Conservation (phyloP, 345 rosid species). For the Populus nigra region DNA sequence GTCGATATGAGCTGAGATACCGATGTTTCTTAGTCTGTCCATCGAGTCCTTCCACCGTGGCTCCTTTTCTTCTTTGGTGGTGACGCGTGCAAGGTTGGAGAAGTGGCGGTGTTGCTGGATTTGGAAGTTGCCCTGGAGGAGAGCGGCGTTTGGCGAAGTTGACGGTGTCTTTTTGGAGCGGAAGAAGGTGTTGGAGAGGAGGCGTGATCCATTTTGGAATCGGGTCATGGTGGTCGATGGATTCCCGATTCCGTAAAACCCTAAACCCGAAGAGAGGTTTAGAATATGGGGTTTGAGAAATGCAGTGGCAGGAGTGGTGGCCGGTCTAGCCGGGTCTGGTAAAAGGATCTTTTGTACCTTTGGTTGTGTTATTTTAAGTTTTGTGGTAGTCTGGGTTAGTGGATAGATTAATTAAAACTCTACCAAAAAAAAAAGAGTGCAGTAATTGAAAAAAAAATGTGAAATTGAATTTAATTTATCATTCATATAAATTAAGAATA, state of each 20-base stretch:
- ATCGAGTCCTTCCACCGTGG: slow-evolving; percentile 99
- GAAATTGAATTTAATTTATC: too few species aligned
- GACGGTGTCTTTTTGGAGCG: slow-evolving; percentile 1
- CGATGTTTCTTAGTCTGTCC: slow-evolving; percentile 81
- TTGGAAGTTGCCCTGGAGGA: slow-evolving; percentile 53
- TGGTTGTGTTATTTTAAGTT: too few species aligned
- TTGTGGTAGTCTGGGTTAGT: too few species aligned
- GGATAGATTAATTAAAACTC: too few species aligned
- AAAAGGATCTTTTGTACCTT: background rate
- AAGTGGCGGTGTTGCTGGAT: slow-evolving; percentile 44
- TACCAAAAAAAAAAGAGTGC: too few species aligned
- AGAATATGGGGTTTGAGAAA: background rate
- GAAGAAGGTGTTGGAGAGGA: slow-evolving; percentile 16
- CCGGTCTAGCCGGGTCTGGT: background rate
- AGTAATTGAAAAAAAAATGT: too few species aligned
- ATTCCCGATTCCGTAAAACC: background rate
- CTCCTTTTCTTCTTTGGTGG: slow-evolving; percentile 63
- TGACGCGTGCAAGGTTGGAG: slow-evolving; percentile 69
- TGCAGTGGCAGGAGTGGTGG: background rate
- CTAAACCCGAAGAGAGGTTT: background rate
- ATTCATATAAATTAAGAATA: too few species aligned
- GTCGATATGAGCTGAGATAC: slow-evolving; percentile 97
- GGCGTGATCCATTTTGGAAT: slow-evolving; percentile 19
- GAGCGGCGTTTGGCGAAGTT: slow-evolving; percentile 52
- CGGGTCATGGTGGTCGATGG: slow-evolving; percentile 23